phyloP scores from a whole-genome alignment of 192 early-diverging fungal genomes.

The Coemansia sp. region DNA sequence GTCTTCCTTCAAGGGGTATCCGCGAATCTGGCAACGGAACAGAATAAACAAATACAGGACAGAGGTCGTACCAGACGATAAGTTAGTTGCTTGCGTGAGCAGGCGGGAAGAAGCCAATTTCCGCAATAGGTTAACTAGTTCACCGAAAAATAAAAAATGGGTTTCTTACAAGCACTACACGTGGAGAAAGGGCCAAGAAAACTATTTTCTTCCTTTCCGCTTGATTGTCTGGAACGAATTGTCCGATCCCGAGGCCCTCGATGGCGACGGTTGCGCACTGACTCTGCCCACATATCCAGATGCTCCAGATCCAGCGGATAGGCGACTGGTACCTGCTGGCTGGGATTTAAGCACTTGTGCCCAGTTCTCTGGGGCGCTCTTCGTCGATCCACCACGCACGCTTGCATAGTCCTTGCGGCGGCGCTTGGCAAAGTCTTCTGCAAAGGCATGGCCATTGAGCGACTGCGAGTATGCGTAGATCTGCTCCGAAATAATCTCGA shows the following conservation, averaged over 20 bases:
- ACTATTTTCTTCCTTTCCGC: constrained; percentile 43
- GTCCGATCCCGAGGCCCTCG: constrained; percentile 5
- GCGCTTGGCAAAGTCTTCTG: constrained; percentile 76
- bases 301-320: neutral
- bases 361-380: constrained; percentile 48
- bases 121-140: no score
- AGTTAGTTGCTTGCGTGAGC: no score
- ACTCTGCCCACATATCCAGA: constrained; percentile 2
- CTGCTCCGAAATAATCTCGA: constrained; percentile 77
- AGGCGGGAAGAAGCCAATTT: no score
- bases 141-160: neutral
- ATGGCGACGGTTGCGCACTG: neutral
- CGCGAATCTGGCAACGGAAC: neutral
- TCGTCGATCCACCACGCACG: constrained; percentile 26
- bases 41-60: neutral
- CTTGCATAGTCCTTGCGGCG: constrained; percentile 63
- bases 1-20: neutral
- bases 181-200: neutral
- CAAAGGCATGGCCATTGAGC: constrained; percentile 76
- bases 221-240: constrained; percentile 47
- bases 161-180: neutral
- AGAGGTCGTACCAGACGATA: neutral
- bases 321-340: neutral
- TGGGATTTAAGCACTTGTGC: constrained; percentile 17
- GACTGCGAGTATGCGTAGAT: constrained; percentile 74